Evolutionary conservation across 768 basidiomycete species (phyloP), one percentile per base, ranked within the genome.

Genomic region (Boletales sp.): DNA sequence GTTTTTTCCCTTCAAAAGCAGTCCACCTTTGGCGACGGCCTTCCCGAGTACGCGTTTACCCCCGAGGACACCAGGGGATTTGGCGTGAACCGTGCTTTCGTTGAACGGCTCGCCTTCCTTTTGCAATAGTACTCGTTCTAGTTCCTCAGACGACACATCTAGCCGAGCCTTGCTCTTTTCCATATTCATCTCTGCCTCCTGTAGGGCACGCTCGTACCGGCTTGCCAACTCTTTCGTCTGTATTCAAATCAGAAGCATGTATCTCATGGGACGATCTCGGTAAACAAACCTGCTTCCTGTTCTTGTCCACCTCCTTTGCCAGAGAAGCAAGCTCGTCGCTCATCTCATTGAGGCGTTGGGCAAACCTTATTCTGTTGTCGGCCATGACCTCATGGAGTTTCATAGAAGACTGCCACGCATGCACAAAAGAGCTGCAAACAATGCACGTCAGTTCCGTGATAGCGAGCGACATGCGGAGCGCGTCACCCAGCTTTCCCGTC

Each of bases 401-500:
- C 80, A 99, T 82, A 4, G 90, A 81, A 35, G 84, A 76, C 59
- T 92, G 86, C 87, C 94, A 99, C 11, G 95, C 89, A 52, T 75
- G 75, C 42, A 97, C 93, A 63, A 85, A 87, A 53, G 82, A 58
- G 21, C 60, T 66, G 38, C 15, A 4, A 39, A 51, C 14, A 39
- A 34, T 51, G 6, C 40, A 39, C 18, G 47, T 59, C 21, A 66
- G 57, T 39, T 45, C 47, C 53, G 21, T 19, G 37, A 38, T 7
- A 18, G 15, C 42, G 43, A 46, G 52, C 40, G 36, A 48, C 19
- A 53, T 38, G 42, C 14, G n/a, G 0, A 50, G 39, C 15, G 65
- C 82, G 13, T 58, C 63, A 95, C 92, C 97, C 97, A 47, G 94
- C 93, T 72, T 97, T 98, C 52, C 92, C 94, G 49, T 97, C 97